Conservation (phyloP, 306 rosid species). For the Senna siamea region DNA sequence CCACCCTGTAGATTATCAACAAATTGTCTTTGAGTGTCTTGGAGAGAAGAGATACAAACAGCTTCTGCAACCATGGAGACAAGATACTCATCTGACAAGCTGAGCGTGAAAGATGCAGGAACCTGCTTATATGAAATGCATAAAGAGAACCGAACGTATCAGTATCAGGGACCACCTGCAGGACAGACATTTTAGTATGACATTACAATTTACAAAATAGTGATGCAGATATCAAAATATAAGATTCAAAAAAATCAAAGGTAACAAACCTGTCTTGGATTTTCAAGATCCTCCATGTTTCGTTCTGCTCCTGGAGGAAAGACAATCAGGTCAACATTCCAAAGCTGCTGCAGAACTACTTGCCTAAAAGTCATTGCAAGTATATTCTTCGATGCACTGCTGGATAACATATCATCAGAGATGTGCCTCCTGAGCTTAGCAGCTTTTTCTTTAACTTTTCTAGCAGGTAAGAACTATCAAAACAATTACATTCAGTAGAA, state of each 20-base stretch:
- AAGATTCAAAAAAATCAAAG: conserved; percentile 28
- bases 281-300: conserved; percentile 82
- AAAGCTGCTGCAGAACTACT: conserved; percentile 79
- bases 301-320: conserved; percentile 79
- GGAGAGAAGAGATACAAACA: conserved; percentile 74
- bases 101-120: conserved; percentile 68
- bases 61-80: conserved; percentile 81
- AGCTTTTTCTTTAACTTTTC: conserved; percentile 78
- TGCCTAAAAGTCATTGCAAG: conserved; percentile 94
- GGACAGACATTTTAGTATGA: conserved; percentile 62
- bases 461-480: conserved; percentile 83
- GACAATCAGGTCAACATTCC: conserved; percentile 71
- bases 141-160: conserved; percentile 88
- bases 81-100: conserved; percentile 65
- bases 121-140: conserved; percentile 94
- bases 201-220: conserved; percentile 57
- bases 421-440: conserved; percentile 68
- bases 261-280: conserved; percentile 76
- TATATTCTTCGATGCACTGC: conserved; percentile 61
- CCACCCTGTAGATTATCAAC: conserved; percentile 52
- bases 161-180: conserved; percentile 95
- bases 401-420: conserved; percentile 54
- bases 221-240: conserved; percentile 25
- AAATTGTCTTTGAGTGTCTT: conserved; percentile 66
- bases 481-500: conserved; percentile 29